Conservation (phyloP, 129 eudicot genomes). For the Arctium lappa region DNA sequence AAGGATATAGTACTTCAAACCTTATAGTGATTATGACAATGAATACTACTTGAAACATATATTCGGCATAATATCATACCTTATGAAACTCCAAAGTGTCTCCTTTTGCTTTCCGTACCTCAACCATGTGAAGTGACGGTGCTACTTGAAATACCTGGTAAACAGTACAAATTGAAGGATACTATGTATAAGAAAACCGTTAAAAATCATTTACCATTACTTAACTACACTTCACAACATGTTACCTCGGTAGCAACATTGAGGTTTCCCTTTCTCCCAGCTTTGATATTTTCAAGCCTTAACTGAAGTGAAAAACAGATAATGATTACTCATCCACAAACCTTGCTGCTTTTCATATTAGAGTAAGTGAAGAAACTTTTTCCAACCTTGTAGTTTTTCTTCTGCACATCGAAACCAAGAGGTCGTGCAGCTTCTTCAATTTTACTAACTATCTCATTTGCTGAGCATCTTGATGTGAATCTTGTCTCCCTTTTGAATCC, state of each 20-base stretch:
- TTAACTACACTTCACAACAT: not conserved
- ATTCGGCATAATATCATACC: conserved; percentile 37
- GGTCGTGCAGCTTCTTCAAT: conserved; percentile 89
- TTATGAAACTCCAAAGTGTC: conserved; percentile 99
- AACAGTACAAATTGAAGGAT: not conserved
- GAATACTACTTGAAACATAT: not conserved
- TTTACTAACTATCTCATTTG: conserved; percentile 78
- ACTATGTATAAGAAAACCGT: not conserved
- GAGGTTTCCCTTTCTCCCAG: conserved; percentile 96
- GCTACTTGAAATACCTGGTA: conserved; percentile 94
- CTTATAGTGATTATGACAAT: not conserved
- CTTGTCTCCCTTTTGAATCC: conserved; percentile 92
- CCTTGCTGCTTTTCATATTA: not conserved
- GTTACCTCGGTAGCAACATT: conserved; percentile 92
- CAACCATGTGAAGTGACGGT: conserved; percentile 98
- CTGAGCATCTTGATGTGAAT: conserved; percentile 84
- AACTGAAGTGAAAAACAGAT: conserved; percentile 45
- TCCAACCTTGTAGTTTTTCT: conserved; percentile 88
- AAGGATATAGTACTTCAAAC: not conserved
- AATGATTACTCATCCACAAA: conserved; percentile 2
- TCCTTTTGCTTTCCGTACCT: conserved; percentile 96
- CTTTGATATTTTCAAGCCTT: conserved; percentile 90
- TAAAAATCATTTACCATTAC: not conserved
- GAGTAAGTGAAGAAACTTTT: not conserved
- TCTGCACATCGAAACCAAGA: conserved; percentile 84